Evolutionary conservation across 148 eudicot species (phyloP).

Genomic region (Silene uniflora): DNA sequence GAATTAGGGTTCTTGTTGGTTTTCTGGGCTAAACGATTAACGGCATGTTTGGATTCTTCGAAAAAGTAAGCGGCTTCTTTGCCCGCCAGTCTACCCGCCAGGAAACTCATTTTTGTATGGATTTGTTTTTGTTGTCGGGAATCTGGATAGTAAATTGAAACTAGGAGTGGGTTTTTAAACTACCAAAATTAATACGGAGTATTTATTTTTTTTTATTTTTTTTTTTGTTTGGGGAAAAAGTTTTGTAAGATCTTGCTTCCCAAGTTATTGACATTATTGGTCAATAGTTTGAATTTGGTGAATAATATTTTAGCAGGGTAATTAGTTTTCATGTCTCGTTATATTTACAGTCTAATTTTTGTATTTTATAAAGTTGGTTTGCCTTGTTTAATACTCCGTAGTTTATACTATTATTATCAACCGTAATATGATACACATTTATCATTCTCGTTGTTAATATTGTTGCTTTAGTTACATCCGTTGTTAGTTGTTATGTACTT

Average conservation of each 20-base stretch:
- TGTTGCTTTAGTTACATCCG: too few relatives aligned
- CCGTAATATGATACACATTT: too few relatives aligned
- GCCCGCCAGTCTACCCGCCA: slow-evolving; percentile 15
- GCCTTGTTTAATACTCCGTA: too few relatives aligned
- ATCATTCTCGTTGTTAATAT: too few relatives aligned
- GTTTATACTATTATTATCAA: too few relatives aligned
- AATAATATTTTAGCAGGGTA: too few relatives aligned
- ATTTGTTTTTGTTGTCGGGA: not conserved
- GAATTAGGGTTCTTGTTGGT: not conserved
- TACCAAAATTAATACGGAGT: not conserved
- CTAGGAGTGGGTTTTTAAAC: too few relatives aligned
- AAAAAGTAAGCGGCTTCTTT: slow-evolving; percentile 15
- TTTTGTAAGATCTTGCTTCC: not conserved
- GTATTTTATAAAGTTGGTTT: too few relatives aligned
- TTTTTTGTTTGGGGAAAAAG: not conserved
- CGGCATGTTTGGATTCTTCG: slow-evolving; percentile 40
- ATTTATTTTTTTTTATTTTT: not conserved
- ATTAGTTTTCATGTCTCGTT: too few relatives aligned
- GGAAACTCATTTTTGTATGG: not conserved
- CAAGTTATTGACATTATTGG: not conserved
- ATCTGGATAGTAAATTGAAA: too few relatives aligned
- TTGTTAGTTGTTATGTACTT: too few relatives aligned
- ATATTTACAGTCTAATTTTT: too few relatives aligned
- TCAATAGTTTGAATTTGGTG: not conserved
- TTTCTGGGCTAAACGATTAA: slow-evolving; percentile 32